phyloP scores from a whole-genome alignment of 2,329 filamentous ascomycete genomes.

The Eurotiales sp. region DNA sequence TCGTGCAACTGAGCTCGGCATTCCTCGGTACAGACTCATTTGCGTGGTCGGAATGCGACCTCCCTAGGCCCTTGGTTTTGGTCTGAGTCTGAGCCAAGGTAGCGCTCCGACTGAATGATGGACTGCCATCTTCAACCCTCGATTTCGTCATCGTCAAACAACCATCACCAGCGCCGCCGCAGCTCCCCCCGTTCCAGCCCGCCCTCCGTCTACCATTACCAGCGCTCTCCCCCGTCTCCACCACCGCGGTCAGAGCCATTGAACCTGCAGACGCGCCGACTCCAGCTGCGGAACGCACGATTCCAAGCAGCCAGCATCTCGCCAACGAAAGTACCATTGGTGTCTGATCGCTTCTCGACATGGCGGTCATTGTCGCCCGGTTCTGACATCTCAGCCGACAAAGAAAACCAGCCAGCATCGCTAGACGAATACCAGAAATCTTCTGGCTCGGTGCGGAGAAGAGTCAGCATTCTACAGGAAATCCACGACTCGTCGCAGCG shows the following conservation, averaged over 20 bases:
- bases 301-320: conserved; percentile 24
- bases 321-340: conserved; percentile 17
- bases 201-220: not conserved
- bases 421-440: not conserved
- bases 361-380: conserved; percentile 19
- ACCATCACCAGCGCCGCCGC: not conserved
- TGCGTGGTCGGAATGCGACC: not conserved
- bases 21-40: conserved; percentile 11
- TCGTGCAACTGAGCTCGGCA: conserved; percentile 8
- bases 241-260: conserved; percentile 19
- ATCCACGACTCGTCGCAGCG: conserved; percentile 26
- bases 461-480: conserved; percentile 28
- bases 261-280: conserved; percentile 24
- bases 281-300: conserved; percentile 27
- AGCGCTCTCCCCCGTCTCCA: conserved; percentile 16
- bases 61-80: too few relatives aligned
- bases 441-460: conserved; percentile 16
- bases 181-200: conserved; percentile 10
- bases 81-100: conserved; percentile 1
- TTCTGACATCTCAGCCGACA: conserved; percentile 19
- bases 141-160: not conserved
- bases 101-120: conserved; percentile 1
- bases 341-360: conserved; percentile 20
- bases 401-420: conserved; percentile 17
- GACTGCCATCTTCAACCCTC: not conserved